Conservation (phyloP, 2,329 filamentous ascomycete species). For the Bimuria novae-zelandiae region DNA sequence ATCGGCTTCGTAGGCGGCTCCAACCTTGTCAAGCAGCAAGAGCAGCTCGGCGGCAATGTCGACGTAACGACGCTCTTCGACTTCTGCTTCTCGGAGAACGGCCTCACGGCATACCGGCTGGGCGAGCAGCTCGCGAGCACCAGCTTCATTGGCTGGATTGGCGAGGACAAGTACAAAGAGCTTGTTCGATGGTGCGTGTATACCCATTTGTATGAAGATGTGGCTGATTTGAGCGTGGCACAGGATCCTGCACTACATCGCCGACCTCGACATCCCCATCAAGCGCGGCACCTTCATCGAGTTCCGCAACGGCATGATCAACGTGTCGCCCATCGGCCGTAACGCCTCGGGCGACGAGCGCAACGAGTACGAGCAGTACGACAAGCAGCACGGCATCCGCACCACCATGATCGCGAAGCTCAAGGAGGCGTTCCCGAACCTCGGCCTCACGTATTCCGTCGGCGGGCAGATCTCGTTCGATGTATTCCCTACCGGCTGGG, state of each 20-base stretch:
- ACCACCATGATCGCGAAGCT: slow-evolving; percentile 75
- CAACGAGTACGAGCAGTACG: slow-evolving; percentile 79
- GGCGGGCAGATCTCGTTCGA: slow-evolving; percentile 98
- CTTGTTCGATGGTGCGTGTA: slow-evolving; percentile 63
- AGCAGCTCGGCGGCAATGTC: slow-evolving; percentile 77
- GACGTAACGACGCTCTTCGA: slow-evolving; percentile 87
- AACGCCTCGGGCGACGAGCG: slow-evolving; percentile 84
- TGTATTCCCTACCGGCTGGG: slow-evolving; percentile 95
- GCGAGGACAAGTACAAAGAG: slow-evolving; percentile 82
- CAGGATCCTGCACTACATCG: slow-evolving; percentile 75
- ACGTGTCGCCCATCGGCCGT: slow-evolving; percentile 80
- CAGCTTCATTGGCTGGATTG: slow-evolving; percentile 90
- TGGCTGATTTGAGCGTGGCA: not conserved
- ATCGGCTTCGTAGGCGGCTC: slow-evolving; percentile 94
- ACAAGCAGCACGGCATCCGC: slow-evolving; percentile 76
- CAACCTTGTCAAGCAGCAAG: slow-evolving; percentile 91
- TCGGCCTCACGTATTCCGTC: slow-evolving; percentile 90
- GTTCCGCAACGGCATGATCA: slow-evolving; percentile 92
- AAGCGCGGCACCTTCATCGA: slow-evolving; percentile 86
- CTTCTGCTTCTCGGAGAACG: slow-evolving; percentile 97
- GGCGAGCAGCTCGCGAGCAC: slow-evolving; percentile 75
- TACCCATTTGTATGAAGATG: not conserved
- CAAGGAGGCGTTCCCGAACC: slow-evolving; percentile 79
- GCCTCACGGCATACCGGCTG: slow-evolving; percentile 85
- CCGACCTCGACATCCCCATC: slow-evolving; percentile 80